phyloP scores from a whole-genome alignment of 306 rosid genomes.

The Cicer yamashitae region DNA sequence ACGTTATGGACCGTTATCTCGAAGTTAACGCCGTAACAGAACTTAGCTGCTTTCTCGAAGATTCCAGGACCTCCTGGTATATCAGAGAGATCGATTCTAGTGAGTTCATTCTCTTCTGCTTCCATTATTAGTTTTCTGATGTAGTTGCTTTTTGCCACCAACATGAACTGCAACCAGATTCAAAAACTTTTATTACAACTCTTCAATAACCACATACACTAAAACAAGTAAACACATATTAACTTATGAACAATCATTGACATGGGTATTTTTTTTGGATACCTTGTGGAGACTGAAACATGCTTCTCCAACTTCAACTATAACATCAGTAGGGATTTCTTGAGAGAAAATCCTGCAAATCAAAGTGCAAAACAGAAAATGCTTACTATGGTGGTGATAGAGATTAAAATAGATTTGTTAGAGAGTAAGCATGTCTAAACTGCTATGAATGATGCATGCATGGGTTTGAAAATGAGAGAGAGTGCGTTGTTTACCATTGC shows the following conservation, averaged over 20 bases:
- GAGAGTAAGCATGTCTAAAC: slow-evolving; percentile 14
- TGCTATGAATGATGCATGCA: slow-evolving; percentile 22
- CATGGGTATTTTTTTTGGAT: not conserved
- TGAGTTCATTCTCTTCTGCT: slow-evolving; percentile 62
- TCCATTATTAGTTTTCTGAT: slow-evolving; percentile 77
- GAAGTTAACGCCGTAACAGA: slow-evolving; percentile 91
- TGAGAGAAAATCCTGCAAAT: slow-evolving; percentile 79
- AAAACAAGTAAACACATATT: not conserved
- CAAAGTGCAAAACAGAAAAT: not conserved
- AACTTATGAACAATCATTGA: not conserved
- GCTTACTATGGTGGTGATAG: not conserved
- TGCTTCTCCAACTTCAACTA: slow-evolving; percentile 77
- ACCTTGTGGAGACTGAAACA: slow-evolving; percentile 79
- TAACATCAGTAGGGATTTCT: slow-evolving; percentile 76
- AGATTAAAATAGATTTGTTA: not conserved
- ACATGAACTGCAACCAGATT: slow-evolving; percentile 66
- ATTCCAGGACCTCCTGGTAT: slow-evolving; percentile 87
- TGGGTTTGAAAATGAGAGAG: slow-evolving; percentile 10
- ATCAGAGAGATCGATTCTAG: slow-evolving; percentile 63
- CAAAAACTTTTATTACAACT: not conserved
- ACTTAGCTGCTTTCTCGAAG: slow-evolving; percentile 88
- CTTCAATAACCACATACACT: not conserved
- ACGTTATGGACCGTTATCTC: slow-evolving; percentile 84
- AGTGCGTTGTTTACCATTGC: slow-evolving; percentile 64
- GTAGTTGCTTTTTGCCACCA: slow-evolving; percentile 86